A percentile compares a stretch with the other conserved stretches of the same genome.
Conservation (phyloP, 78 protist genomes). For the Capsaspora owczarzaki region DNA sequence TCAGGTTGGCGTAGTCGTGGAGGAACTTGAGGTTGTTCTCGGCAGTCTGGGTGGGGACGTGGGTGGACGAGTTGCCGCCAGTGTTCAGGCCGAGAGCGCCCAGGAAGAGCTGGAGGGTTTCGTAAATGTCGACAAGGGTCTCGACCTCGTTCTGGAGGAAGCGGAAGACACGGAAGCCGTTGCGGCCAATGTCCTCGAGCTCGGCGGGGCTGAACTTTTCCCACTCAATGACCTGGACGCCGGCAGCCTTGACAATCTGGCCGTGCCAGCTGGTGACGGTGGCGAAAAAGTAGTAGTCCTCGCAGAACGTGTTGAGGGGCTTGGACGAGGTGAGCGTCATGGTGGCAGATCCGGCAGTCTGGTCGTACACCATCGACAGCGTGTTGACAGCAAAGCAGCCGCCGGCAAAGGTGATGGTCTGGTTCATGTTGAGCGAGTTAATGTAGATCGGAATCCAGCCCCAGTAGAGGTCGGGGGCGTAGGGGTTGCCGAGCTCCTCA, state of each 20-base stretch:
- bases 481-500: not conserved
- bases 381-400: not conserved
- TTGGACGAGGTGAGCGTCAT: not conserved
- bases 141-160: not conserved
- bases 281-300: not conserved
- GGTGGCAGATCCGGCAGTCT: not conserved
- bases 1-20: not conserved
- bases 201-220: not conserved
- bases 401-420: not conserved
- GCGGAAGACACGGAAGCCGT: not conserved
- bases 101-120: not conserved
- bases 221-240: not conserved
- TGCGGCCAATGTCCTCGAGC: not conserved
- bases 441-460: not conserved
- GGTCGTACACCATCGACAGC: not conserved
- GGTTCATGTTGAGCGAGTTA: not conserved
- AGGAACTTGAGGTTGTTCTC: conserved; percentile 4
- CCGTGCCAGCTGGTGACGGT: not conserved
- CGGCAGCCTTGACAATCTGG: not conserved
- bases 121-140: not conserved
- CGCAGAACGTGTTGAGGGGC: not conserved
- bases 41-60: not conserved
- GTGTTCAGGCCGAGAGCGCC: not conserved
- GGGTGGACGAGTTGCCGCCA: not conserved
- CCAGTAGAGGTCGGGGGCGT: not conserved